Conservation (phyloP, 78 protist genomes). For the Cavenderia fasciculata region DNA sequence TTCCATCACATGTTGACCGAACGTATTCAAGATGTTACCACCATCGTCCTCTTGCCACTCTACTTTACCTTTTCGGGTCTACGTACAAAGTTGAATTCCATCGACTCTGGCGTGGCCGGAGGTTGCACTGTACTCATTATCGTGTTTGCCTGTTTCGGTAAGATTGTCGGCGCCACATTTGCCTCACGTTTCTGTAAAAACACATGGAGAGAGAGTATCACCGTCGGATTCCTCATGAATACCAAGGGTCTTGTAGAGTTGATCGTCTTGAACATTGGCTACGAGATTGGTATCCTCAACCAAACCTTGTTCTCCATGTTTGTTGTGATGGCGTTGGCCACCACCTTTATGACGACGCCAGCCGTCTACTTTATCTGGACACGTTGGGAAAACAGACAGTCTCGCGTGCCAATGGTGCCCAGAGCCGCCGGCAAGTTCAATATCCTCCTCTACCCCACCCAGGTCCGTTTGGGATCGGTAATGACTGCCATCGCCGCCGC, state of each 20-base stretch:
- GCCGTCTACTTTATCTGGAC: slow-evolving; percentile 57
- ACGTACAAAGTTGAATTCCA: slow-evolving; percentile 12
- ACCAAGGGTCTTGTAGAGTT: slow-evolving; percentile 85
- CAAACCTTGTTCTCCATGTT: slow-evolving; percentile 67
- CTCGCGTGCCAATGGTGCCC: slow-evolving; percentile 30
- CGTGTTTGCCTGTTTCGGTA: slow-evolving; percentile 65
- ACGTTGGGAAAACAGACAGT: not conserved
- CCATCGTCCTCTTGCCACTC: slow-evolving; percentile 71
- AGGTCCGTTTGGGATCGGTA: not conserved
- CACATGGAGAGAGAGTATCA: slow-evolving; percentile 75
- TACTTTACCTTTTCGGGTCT: slow-evolving; percentile 82
- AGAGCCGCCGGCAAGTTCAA: slow-evolving; percentile 30
- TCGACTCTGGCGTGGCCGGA: slow-evolving; percentile 73
- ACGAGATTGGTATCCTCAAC: slow-evolving; percentile 48
- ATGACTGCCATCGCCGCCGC: slow-evolving; percentile 27
- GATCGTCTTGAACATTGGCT: slow-evolving; percentile 82
- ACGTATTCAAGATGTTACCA: slow-evolving; percentile 66
- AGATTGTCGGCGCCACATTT: slow-evolving; percentile 58
- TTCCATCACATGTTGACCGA: slow-evolving; percentile 43
- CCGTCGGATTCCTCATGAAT: slow-evolving; percentile 85
- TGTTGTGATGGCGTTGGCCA: slow-evolving; percentile 85
- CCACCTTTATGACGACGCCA: slow-evolving; percentile 86
- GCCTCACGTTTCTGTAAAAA: slow-evolving; percentile 29
- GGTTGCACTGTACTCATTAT: slow-evolving; percentile 71
- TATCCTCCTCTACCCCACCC: slow-evolving; percentile 35